Evolutionary conservation across 306 rosid species (phyloP), one percentile per base, ranked within the genome.

Genomic region (Pueraria montana): DNA sequence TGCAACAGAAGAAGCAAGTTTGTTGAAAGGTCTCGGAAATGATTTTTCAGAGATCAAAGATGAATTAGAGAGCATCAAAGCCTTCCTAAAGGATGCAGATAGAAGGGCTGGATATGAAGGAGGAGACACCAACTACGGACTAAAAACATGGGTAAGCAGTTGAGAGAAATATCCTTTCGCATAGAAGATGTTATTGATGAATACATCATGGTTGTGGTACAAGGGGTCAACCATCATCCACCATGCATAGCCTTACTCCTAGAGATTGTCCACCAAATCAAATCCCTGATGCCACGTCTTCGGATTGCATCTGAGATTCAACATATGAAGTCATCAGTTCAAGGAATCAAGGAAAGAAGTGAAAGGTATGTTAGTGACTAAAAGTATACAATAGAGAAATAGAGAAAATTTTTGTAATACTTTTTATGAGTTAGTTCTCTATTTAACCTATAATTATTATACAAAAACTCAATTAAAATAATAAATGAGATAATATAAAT

Each of bases 271-370:
- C 63, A 3, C 48, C 0, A 6, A 17, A 3, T 65, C 32, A 72
- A 6, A 14, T 16, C 78, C 26, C 14, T 86, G 68, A 82, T 13
- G 20, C 18, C 52, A 0, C 74, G 81, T 12, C 56, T 46, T 23
- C 18, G 11, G 17, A 78, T 86, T 2, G 69, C 46, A 11, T 45
- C 71, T 2, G 55, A 82, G 23, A 78, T 86, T 55, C 78, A 26
- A 56, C 73, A 56, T 8, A 73, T 86, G 17, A 82, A 73, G 58
- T 64, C 38, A 8, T 34, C 79, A 17, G 20, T 82, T 21, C 55
- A 5, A 2, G 38, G 2, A 55, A 82, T 86, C 84, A 86, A 67
- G 8, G 78, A 82, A 55, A 82, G 78, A 74, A 75, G 82, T 48
- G 32, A 27, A 27, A 27, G 32, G 32, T 27, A 27, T 3, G n/a